A percentile compares a stretch with the other conserved stretches of the same genome.
phyloP scores from a whole-genome alignment of 2,329 filamentous ascomycete genomes.

The Fusarium liriodendri region DNA sequence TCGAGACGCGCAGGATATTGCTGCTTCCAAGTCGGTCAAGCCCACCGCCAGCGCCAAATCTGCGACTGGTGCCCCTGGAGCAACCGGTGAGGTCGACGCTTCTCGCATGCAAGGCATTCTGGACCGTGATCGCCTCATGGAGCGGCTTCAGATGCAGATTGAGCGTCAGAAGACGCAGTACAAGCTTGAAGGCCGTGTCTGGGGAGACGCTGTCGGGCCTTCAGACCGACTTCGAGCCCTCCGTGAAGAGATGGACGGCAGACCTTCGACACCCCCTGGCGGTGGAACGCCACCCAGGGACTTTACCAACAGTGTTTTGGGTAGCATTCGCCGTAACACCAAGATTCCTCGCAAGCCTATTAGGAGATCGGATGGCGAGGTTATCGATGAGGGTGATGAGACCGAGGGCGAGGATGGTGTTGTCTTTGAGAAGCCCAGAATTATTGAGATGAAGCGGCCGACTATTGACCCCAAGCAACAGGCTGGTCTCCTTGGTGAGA shows the following conservation, averaged over 20 bases:
- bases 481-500: slow-evolving; percentile 75
- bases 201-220: slow-evolving; percentile 84
- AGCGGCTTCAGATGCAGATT: slow-evolving; percentile 92
- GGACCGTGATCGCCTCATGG: slow-evolving; percentile 92
- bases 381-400: slow-evolving; percentile 63
- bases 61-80: slow-evolving; percentile 65
- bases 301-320: slow-evolving; percentile 79
- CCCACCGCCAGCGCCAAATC: slow-evolving; percentile 60
- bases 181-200: slow-evolving; percentile 93
- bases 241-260: slow-evolving; percentile 91
- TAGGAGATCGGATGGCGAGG: slow-evolving; percentile 54
- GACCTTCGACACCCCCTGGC: slow-evolving; percentile 60
- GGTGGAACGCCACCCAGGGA: slow-evolving; percentile 67
- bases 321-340: slow-evolving; percentile 73
- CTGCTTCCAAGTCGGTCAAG: slow-evolving; percentile 82
- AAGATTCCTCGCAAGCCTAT: slow-evolving; percentile 67
- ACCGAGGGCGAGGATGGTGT: slow-evolving; percentile 57
- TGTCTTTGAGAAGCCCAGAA: slow-evolving; percentile 80
- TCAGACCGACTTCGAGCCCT: slow-evolving; percentile 93
- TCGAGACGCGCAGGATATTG: slow-evolving; percentile 94
- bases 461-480: slow-evolving; percentile 72
- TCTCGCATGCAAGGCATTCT: slow-evolving; percentile 90
- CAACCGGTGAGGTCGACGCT: slow-evolving; percentile 65
- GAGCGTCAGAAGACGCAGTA: slow-evolving; percentile 98
- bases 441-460: slow-evolving; percentile 83